Percentiles rank a stretch among this genome's conserved stretches.
phyloP scores from a whole-genome alignment of 2,329 filamentous ascomycete species.

The Venturia asperata region DNA sequence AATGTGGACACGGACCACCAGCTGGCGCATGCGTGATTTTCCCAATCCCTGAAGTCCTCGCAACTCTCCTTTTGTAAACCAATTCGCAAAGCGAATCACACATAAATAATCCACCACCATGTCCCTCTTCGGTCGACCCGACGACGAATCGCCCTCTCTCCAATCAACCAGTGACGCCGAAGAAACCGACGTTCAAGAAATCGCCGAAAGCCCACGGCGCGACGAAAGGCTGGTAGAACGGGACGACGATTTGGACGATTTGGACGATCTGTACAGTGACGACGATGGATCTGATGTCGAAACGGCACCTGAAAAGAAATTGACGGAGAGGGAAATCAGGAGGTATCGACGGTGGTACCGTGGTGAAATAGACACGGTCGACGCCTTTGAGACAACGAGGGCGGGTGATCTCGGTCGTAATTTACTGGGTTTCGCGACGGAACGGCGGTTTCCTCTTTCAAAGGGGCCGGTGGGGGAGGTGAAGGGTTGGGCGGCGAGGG shows the following conservation, averaged over 20 bases:
- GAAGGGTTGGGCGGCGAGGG: neutral
- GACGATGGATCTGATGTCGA: neutral
- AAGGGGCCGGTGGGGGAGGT: neutral
- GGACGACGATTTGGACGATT: neutral
- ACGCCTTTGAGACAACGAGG: neutral
- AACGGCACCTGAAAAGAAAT: neutral
- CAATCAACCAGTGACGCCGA: neutral
- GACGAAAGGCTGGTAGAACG: neutral
- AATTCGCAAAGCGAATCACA: neutral
- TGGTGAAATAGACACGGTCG: neutral
- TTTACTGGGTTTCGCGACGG: neutral
- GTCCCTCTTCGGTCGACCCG: constrained; percentile 3
- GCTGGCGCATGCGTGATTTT: neutral
- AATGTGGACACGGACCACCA: no score
- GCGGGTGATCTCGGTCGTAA: neutral
- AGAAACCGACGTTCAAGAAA: neutral
- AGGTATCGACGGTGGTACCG: neutral
- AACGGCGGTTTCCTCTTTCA: neutral
- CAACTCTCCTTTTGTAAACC: neutral
- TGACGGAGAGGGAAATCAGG: neutral
- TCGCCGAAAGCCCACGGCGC: neutral
- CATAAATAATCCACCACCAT: constrained; percentile 15
- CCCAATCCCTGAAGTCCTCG: neutral
- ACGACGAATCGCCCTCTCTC: neutral
- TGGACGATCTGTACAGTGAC: neutral